A percentile compares a stretch with the other conserved stretches of the same genome.
Evolutionary conservation across 2,329 filamentous ascomycete genomes (phyloP).

Genomic region (Pseudopithomyces maydicus): DNA sequence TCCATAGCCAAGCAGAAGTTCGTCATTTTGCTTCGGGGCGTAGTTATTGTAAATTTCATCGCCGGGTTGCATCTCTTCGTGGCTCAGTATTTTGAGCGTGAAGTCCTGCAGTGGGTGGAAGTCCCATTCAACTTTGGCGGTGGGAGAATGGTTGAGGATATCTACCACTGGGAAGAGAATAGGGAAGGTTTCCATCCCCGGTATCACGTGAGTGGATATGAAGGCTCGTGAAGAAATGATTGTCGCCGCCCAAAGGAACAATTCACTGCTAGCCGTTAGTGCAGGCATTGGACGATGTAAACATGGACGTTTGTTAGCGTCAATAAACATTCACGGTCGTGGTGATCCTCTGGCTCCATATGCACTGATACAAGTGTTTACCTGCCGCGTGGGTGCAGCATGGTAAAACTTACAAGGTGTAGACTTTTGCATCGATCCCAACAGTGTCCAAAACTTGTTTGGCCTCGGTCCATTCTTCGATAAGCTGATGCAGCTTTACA

Average conservation of each 20-base stretch:
- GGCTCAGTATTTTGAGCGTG: conserved; percentile 45
- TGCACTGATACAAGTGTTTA: neutral
- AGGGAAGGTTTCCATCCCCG: conserved; percentile 33
- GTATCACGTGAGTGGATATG: conserved; percentile 47
- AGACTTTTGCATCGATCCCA: conserved; percentile 18
- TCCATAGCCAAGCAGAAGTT: conserved; percentile 59
- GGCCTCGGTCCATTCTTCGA: conserved; percentile 32
- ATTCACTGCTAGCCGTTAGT: conserved; percentile 46
- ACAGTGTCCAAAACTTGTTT: conserved; percentile 22
- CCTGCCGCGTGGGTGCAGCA: neutral
- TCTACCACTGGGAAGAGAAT: conserved; percentile 58
- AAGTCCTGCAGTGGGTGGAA: conserved; percentile 40
- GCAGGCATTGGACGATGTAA: no score
- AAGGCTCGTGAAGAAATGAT: conserved; percentile 59
- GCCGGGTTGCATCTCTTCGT: conserved; percentile 39
- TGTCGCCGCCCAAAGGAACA: conserved; percentile 57
- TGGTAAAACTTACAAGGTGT: conserved; percentile 31
- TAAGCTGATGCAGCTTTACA: conserved; percentile 24
- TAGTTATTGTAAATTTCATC: conserved; percentile 60
- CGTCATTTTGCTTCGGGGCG: conserved; percentile 58
- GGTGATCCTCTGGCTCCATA: no score
- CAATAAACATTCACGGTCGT: no score
- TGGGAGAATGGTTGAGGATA: conserved; percentile 53
- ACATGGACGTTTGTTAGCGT: no score
- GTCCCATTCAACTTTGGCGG: conserved; percentile 55